Evolutionary conservation across 768 basidiomycete genomes (phyloP), one percentile per base, ranked within the genome.

Genomic region (Lentinula guzmanii): DNA sequence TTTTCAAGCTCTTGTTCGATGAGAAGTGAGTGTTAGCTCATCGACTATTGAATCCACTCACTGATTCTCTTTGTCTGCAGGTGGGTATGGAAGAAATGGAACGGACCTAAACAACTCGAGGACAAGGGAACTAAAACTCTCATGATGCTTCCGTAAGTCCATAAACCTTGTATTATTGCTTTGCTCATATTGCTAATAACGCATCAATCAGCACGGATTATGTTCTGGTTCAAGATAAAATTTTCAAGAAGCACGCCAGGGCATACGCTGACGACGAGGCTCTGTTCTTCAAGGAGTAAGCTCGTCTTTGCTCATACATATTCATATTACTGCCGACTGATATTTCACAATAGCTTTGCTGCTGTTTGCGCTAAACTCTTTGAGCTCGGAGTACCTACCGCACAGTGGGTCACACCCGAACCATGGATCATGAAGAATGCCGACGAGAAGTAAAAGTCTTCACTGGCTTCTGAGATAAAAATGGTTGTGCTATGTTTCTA

Each of bases 41-140:
- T 24, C 4, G 60, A 8, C 1, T 51, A 9, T 31, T 57, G 8
- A 4, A 53, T 35, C 16, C 18, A 3, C 28, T n/a, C 56, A 66
- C 24, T 69, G 9, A 39, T 9, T 31, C 15, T 21, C 34, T n/a
- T 16, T 54, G 18, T 37, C 37, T 11, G 35, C 52, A 85, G 83
- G 61, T 93, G 91, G 91, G 80, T 86, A n/a, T 96, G 95, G 95
- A 90, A 83, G 76, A 96, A 95, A 75, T 98, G 96, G 94, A 76
- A 77, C 63, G 95, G 93, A 57, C 93, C 95, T 21, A 94, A 93
- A 78, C 95, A 97, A 77, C 87, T 89, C 61, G 87, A 91, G 74
- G 96, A 98, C 77, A 95, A 93, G 84, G 86, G 84, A 75, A 95
- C 94, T 45, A 83, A 83, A 67, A 74, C 85, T 28, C 79, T 98